Percentiles rank a stretch among this genome's conserved stretches.
Conservation (phyloP, 176 grass and related monocot species). For the Cocos nucifera region DNA sequence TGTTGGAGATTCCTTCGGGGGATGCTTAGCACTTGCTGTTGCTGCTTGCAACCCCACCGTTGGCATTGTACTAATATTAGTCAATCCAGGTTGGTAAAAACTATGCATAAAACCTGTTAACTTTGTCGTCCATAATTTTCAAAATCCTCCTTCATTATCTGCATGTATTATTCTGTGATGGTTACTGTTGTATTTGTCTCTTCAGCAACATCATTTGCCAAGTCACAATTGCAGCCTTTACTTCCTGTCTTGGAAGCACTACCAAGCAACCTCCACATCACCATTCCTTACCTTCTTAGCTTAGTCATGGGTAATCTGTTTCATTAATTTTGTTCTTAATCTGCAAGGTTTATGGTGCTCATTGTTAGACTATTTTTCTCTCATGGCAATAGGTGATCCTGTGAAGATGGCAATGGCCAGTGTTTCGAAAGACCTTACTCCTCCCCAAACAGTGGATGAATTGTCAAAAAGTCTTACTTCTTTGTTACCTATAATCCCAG, state of each 20-base stretch:
- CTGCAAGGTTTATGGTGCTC: no score
- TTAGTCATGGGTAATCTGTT: conserved; percentile 62
- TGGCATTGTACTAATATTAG: conserved; percentile 65
- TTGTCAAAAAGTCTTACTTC: conserved; percentile 66
- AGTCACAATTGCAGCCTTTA: conserved; percentile 50
- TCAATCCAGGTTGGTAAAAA: conserved; percentile 86
- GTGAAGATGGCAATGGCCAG: conserved; percentile 80
- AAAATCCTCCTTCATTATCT: not conserved
- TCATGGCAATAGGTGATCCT: conserved; percentile 44
- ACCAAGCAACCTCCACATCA: conserved; percentile 63
- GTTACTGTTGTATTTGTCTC: not conserved
- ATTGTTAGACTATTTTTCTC: not conserved
- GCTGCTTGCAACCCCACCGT: conserved; percentile 61
- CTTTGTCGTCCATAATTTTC: not conserved
- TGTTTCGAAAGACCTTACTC: conserved; percentile 50
- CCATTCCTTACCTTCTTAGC: conserved; percentile 76
- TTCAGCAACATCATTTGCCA: conserved; percentile 82
- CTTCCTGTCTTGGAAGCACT: conserved; percentile 70
- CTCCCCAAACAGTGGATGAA: conserved; percentile 50
- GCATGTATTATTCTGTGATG: not conserved
- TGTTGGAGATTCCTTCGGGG: conserved; percentile 70
- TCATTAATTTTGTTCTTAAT: not conserved
- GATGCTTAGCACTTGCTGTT: conserved; percentile 60
- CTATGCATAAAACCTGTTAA: not conserved
- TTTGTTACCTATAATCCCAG: conserved; percentile 77